phyloP scores from a whole-genome alignment of 176 grass and related monocot genomes.

The Bolboschoenus planiculmis region DNA sequence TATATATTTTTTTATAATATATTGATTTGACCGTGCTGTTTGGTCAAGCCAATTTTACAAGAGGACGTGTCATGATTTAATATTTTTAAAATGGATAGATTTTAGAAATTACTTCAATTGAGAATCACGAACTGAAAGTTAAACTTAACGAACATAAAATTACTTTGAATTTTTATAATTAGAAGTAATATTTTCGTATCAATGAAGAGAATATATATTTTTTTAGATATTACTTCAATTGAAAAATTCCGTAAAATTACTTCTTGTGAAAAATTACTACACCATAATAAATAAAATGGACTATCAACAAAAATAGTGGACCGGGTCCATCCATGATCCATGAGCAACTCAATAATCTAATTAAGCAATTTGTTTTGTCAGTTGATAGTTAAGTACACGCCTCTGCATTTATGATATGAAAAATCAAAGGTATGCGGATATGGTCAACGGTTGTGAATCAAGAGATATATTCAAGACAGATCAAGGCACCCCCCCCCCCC shows the following conservation, averaged over 20 bases:
- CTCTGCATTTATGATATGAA: neutral
- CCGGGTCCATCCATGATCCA: neutral
- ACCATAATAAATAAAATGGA: neutral
- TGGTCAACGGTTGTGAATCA: neutral
- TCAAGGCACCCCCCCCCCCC: too few species aligned
- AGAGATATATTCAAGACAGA: neutral
- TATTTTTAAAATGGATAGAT: neutral
- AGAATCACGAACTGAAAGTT: too few species aligned
- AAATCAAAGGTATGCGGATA: neutral
- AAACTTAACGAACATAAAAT: neutral
- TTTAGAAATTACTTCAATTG: too few species aligned
- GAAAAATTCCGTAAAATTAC: too few species aligned
- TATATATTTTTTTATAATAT: neutral
- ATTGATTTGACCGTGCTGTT: neutral
- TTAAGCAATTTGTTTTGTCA: neutral
- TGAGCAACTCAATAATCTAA: neutral
- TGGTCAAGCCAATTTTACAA: neutral
- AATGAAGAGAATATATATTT: too few species aligned
- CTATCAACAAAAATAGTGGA: neutral
- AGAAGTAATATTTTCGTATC: neutral
- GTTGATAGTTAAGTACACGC: slow-evolving; percentile 18
- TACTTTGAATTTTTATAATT: neutral
- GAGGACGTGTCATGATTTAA: neutral
- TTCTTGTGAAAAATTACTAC: too few species aligned
- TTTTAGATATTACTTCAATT: too few species aligned